These are phyloP conservation scores for Aspergillus bertholletiae DNA, from an alignment of 495 filamentous ascomycete species.

Conservation along the genomic window DNA sequence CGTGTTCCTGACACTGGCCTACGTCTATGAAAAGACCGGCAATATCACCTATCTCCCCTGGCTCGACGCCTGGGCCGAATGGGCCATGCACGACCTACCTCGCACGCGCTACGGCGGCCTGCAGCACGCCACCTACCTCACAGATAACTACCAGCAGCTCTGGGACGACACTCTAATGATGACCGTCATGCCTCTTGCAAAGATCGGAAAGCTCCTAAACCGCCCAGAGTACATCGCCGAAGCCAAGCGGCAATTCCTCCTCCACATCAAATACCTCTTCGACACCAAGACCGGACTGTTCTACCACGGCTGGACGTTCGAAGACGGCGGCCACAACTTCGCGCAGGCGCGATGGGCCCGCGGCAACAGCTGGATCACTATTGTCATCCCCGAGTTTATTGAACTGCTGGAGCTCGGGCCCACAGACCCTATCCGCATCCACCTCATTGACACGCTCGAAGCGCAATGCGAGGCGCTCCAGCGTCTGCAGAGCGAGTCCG, in stretches of 20 bases:
- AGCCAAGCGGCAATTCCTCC: slow-evolving; percentile 67
- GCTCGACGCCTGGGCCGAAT: slow-evolving; percentile 73
- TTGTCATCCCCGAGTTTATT: slow-evolving; percentile 69
- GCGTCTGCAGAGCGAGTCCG: slow-evolving; percentile 50
- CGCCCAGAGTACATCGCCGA: slow-evolving; percentile 66
- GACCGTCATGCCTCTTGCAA: slow-evolving; percentile 72
- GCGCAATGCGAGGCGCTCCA: slow-evolving; percentile 60
- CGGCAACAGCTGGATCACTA: slow-evolving; percentile 67
- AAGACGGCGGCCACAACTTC: slow-evolving; percentile 65
- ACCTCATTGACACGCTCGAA: slow-evolving; percentile 57
- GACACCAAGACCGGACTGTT: slow-evolving; percentile 64
- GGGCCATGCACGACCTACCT: slow-evolving; percentile 68
- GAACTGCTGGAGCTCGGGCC: slow-evolving; percentile 57
- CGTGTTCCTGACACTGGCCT: slow-evolving; percentile 66
- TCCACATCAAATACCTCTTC: slow-evolving; percentile 70
- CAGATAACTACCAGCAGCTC: slow-evolving; percentile 62
- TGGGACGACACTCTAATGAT: slow-evolving; percentile 85
- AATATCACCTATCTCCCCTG: slow-evolving; percentile 61
- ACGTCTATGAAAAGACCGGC: slow-evolving; percentile 63
- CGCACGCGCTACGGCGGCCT: slow-evolving; percentile 68
- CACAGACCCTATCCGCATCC: slow-evolving; percentile 55
- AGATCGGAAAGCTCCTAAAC: slow-evolving; percentile 64
- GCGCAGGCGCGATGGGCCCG: slow-evolving; percentile 66
- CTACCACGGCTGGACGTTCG: slow-evolving; percentile 73
- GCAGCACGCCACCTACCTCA: slow-evolving; percentile 68